These are phyloP conservation scores for Globisporangium nodosum DNA, from an alignment of 352 stramenopile genomes.

Conservation along the genomic window DNA sequence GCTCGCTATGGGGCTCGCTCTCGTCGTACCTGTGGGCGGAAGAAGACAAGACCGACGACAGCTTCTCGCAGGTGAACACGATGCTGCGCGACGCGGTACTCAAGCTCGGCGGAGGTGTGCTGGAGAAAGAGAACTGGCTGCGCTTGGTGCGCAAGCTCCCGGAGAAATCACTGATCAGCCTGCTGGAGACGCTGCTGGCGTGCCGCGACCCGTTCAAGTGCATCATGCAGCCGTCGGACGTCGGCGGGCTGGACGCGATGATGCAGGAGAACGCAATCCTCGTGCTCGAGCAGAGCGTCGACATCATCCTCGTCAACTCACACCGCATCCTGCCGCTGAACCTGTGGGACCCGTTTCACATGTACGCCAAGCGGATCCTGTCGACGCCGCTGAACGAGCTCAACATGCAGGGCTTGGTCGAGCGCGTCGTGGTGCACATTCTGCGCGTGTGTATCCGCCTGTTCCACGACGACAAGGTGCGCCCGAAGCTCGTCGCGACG, in stretches of 20 bases:
- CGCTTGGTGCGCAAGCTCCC: slow-evolving; percentile 74
- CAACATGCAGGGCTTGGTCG: slow-evolving; percentile 69
- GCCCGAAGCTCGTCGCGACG: slow-evolving; percentile 77
- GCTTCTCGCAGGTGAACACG: slow-evolving; percentile 72
- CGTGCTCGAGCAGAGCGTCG: slow-evolving; percentile 78
- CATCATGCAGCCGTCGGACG: slow-evolving; percentile 40
- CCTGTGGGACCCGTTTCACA: slow-evolving; percentile 77
- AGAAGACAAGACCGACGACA: slow-evolving; percentile 75
- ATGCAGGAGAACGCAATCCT: slow-evolving; percentile 87
- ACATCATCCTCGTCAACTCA: slow-evolving; percentile 82
- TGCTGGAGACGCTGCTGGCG: slow-evolving; percentile 72
- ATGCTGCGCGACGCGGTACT: slow-evolving; percentile 73
- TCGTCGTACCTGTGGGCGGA: slow-evolving; percentile 83
- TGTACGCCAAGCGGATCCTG: slow-evolving; percentile 72
- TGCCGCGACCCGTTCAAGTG: slow-evolving; percentile 78
- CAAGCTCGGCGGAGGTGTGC: slow-evolving; percentile 58
- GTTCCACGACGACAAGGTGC: slow-evolving; percentile 80
- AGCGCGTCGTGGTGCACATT: slow-evolving; percentile 84
- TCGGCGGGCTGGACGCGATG: slow-evolving; percentile 62
- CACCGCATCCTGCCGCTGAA: slow-evolving; percentile 69
- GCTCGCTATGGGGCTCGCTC: slow-evolving; percentile 77
- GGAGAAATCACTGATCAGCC: slow-evolving; percentile 47
- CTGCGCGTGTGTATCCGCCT: slow-evolving; percentile 80
- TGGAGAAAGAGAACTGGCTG: slow-evolving; percentile 87
- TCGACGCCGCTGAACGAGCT: slow-evolving; percentile 70